Evolutionary conservation across 108 stramenopile genomes (phyloP), one percentile per base, ranked within the genome.

Genomic region (Nitzschia sp.): DNA sequence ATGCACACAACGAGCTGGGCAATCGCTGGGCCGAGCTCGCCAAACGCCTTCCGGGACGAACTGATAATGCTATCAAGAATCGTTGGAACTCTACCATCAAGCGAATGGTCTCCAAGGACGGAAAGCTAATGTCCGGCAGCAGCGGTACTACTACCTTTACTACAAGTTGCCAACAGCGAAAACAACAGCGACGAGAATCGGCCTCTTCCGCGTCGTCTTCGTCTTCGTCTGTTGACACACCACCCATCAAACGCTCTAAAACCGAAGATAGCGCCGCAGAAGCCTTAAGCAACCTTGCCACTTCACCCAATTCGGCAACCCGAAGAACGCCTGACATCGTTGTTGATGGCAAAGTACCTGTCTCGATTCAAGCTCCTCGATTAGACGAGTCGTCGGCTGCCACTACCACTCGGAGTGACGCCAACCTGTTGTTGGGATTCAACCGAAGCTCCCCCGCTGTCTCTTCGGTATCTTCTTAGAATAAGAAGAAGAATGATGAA

Each of bases 41-140:
- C 52, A 97, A 97, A 73, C 78, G 84, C 19, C 70, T 99, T 63
- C 79, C 89, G 13, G 98, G 98, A 32, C 65, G 97, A 34, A 99
- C 98, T 11, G 98, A 99, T 78, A 99, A 99, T 77, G 93, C 96
- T 38, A 99, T 99, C 72, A 99, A 99, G 82, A 98, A 98, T 69
- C 80, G 97, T 63, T 99, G 96, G 95, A 96, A 98, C 73, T 84
- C 81, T 3, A 95, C 94, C 5, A 56, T 97, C 63, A 94, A 95
- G 77, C 74, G 93, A 25, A 76, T 82, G 13, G 34, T 41, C 32
- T 44, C 13, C 73, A 76, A 30, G 66, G 58, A 27, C 34, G 36
- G 60, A 41, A 61, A 44, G 45, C 36, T 25, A 8, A 41, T 16
- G 29, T 8, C 27, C 3, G 6, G 52, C 23, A 53, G 23, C 6